Conservation (phyloP, 352 stramenopile genomes). For the Hyaloperonospora arabidopsidis region DNA sequence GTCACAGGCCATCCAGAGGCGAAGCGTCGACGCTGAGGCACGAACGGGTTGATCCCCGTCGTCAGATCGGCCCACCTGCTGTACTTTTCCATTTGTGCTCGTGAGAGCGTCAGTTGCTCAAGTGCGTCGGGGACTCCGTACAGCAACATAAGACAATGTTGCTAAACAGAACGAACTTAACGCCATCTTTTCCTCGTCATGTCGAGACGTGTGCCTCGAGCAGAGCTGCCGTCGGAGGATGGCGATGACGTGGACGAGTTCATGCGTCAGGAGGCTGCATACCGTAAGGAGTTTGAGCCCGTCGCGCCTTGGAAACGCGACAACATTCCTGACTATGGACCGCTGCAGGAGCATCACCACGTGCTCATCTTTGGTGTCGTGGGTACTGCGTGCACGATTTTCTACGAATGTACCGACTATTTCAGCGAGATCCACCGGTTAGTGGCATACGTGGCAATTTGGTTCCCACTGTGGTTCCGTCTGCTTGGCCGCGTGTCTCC, state of each 20-base stretch:
- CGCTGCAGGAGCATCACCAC: conserved; percentile 51
- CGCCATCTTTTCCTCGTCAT: conserved; percentile 10
- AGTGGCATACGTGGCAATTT: conserved; percentile 74
- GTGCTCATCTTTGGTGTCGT: conserved; percentile 61
- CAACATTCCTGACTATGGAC: conserved; percentile 74
- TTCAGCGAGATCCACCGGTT: conserved; percentile 64
- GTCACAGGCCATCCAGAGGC: conserved; percentile 34
- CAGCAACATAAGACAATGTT: too few species aligned
- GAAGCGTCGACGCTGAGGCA: conserved; percentile 61
- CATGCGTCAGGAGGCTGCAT: conserved; percentile 41
- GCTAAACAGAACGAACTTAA: too few species aligned
- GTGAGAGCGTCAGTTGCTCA: too few species aligned
- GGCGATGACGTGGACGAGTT: conserved; percentile 31
- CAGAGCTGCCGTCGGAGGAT: conserved; percentile 13
- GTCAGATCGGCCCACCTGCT: conserved; percentile 77
- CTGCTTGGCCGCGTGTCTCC: conserved; percentile 62
- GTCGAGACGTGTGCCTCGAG: conserved; percentile 15
- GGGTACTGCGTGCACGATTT: conserved; percentile 50
- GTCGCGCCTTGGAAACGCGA: conserved; percentile 75
- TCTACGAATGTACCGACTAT: conserved; percentile 70
- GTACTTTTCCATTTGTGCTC: conserved; percentile 72
- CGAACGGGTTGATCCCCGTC: conserved; percentile 84
- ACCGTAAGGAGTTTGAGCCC: conserved; percentile 59
- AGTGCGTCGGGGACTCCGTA: too few species aligned
- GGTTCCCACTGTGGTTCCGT: conserved; percentile 75